These are phyloP conservation scores for Cudoniella acicularis DNA, from an alignment of 495 filamentous ascomycete species.

Conservation along the genomic window DNA sequence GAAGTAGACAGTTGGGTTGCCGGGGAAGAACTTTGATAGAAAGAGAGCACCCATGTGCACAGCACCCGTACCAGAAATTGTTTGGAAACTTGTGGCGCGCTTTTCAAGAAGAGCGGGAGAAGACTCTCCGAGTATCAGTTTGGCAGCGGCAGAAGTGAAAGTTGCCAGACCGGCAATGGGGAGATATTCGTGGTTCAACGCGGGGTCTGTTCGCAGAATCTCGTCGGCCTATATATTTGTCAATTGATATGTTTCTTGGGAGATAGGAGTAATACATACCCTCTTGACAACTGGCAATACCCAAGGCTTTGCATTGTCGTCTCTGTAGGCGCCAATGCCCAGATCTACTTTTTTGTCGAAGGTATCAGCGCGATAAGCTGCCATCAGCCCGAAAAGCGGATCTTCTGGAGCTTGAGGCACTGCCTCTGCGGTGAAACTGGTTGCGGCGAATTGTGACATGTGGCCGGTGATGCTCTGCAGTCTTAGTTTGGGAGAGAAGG, in stretches of 20 bases:
- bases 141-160: slow-evolving; percentile 85
- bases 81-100: slow-evolving; percentile 70
- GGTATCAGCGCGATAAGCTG: slow-evolving; percentile 79
- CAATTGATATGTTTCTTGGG: not conserved
- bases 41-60: slow-evolving; percentile 87
- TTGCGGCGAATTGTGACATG: slow-evolving; percentile 46
- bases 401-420: slow-evolving; percentile 93
- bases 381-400: slow-evolving; percentile 90
- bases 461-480: slow-evolving; percentile 42
- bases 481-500: slow-evolving; percentile 14
- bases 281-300: slow-evolving; percentile 93
- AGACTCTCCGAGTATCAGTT: slow-evolving; percentile 76
- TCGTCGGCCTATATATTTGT: slow-evolving; percentile 72
- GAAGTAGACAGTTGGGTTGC: slow-evolving; percentile 73
- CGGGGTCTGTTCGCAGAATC: slow-evolving; percentile 78
- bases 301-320: slow-evolving; percentile 97
- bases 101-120: slow-evolving; percentile 82
- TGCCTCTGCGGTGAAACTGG: slow-evolving; percentile 71
- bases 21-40: slow-evolving; percentile 71
- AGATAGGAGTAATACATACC: slow-evolving; percentile 46
- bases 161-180: slow-evolving; percentile 85
- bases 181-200: slow-evolving; percentile 96
- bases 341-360: slow-evolving; percentile 90
- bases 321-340: slow-evolving; percentile 94
- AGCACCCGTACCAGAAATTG: slow-evolving; percentile 90